Evolutionary conservation across 1,284 basidiomycete species (phyloP).

Genomic region (Microbotryum lychnidis-dioicae): DNA sequence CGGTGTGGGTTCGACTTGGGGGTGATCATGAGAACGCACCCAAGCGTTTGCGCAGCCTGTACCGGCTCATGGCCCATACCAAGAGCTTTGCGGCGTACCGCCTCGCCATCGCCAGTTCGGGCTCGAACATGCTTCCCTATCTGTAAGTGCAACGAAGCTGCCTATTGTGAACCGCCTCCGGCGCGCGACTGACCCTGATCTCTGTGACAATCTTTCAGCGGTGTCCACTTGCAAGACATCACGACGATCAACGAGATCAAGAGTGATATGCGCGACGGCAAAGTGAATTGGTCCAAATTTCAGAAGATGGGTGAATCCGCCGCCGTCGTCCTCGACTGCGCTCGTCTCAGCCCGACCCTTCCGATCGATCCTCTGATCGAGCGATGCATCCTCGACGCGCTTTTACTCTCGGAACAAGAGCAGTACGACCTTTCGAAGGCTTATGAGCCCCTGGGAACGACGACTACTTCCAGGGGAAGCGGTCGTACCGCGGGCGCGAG

Average conservation of each 20-base stretch:
- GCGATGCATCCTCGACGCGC: conserved; percentile 15
- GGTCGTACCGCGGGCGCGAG: neutral
- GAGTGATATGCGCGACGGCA: conserved; percentile 35
- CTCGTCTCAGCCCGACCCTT: conserved; percentile 25
- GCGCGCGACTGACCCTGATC: neutral
- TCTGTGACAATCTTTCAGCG: conserved; percentile 16
- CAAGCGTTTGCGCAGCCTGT: conserved; percentile 35
- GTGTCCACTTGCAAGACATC: conserved; percentile 38
- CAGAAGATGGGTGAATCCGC: conserved; percentile 33
- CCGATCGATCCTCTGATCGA: conserved; percentile 26
- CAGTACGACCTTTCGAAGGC: conserved; percentile 24
- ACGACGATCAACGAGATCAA: conserved; percentile 36
- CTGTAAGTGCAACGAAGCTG: conserved; percentile 24
- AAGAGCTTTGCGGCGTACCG: conserved; percentile 37
- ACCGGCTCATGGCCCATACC: conserved; percentile 34
- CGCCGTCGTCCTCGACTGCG: conserved; percentile 34
- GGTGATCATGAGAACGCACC: conserved; percentile 24
- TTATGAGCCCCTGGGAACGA: conserved; percentile 12
- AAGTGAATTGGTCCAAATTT: conserved; percentile 38
- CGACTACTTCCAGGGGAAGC: neutral
- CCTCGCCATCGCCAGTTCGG: conserved; percentile 34
- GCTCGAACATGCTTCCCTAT: conserved; percentile 35
- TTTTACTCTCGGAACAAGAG: conserved; percentile 21
- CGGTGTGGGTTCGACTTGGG: conserved; percentile 29
- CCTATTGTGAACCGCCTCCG: neutral